These are phyloP conservation scores for Fusarium nisikadoi DNA, from an alignment of 2,329 filamentous ascomycete species.

Conservation along the genomic window DNA sequence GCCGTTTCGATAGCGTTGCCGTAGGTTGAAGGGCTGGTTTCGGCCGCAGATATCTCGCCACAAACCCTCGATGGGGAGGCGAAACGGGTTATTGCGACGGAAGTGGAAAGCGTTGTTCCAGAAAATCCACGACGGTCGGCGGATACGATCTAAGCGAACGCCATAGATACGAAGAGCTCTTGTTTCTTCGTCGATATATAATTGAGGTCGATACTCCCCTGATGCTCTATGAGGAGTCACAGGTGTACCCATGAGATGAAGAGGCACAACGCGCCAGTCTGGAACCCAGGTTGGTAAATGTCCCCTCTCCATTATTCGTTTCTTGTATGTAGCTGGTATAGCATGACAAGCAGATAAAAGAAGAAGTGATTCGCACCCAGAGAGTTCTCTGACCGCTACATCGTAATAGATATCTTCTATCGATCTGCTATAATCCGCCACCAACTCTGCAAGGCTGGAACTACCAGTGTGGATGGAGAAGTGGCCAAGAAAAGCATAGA, in stretches of 20 bases:
- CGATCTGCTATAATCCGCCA: slow-evolving; percentile 45
- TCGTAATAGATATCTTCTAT: slow-evolving; percentile 50
- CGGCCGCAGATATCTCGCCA: slow-evolving; percentile 46
- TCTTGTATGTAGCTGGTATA: slow-evolving; percentile 21
- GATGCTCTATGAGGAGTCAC: slow-evolving; percentile 47
- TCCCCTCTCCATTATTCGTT: background rate
- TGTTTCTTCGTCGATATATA: slow-evolving; percentile 42
- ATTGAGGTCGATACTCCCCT: slow-evolving; percentile 40
- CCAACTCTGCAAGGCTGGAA: slow-evolving; percentile 37
- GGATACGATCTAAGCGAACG: slow-evolving; percentile 43
- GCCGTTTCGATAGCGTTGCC: slow-evolving; percentile 41
- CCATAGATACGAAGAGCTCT: slow-evolving; percentile 45
- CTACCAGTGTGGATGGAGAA: slow-evolving; percentile 45
- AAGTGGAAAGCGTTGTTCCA: slow-evolving; percentile 48
- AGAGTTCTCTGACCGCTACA: slow-evolving; percentile 46
- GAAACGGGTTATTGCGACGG: slow-evolving; percentile 5
- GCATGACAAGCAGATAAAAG: slow-evolving; percentile 46
- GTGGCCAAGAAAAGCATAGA: slow-evolving; percentile 52
- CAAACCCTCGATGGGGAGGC: slow-evolving; percentile 45
- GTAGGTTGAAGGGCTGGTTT: slow-evolving; percentile 38
- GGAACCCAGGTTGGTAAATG: slow-evolving; percentile 52
- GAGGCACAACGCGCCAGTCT: slow-evolving; percentile 49
- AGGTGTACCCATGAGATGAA: slow-evolving; percentile 49
- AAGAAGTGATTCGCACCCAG: slow-evolving; percentile 44
- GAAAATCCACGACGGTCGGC: slow-evolving; percentile 44